phyloP scores from a whole-genome alignment of 2,329 filamentous ascomycete genomes.

The Pseudodiploospora longispora region DNA sequence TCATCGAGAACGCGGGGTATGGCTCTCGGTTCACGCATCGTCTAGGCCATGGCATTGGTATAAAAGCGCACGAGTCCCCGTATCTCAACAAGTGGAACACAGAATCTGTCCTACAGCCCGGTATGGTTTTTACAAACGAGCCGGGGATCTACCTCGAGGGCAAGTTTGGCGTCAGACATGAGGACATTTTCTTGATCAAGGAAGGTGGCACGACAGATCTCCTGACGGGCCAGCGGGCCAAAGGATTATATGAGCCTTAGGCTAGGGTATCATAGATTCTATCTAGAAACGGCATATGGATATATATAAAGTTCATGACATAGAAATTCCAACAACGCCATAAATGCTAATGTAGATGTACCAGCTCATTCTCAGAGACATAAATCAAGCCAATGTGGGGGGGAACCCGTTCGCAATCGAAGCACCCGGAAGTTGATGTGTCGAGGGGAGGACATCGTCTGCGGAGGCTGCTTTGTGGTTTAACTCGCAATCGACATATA shows the following conservation, averaged over 20 bases:
- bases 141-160: conserved; percentile 54
- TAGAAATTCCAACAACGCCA: background rate
- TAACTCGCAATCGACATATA: conserved; percentile 26
- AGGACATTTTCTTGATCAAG: conserved; percentile 52
- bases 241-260: conserved; percentile 44
- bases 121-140: conserved; percentile 58
- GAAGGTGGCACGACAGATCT: conserved; percentile 45
- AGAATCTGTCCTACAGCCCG: conserved; percentile 35
- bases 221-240: conserved; percentile 44
- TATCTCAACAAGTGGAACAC: conserved; percentile 57
- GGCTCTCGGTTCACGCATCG: conserved; percentile 53
- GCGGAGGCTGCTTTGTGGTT: conserved; percentile 22
- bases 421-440: conserved; percentile 21
- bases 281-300: conserved; percentile 2
- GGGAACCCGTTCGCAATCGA: conserved; percentile 28
- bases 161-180: conserved; percentile 54
- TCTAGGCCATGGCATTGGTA: conserved; percentile 56
- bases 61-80: conserved; percentile 58
- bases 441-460: conserved; percentile 18
- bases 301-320: background rate
- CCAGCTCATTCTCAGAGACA: background rate
- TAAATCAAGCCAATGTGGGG: conserved; percentile 5
- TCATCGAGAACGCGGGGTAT: conserved; percentile 52
- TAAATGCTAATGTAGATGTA: background rate
- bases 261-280: conserved; percentile 10